Conservation (phyloP, 2,329 filamentous ascomycete genomes). For the Trichophyton equinum region DNA sequence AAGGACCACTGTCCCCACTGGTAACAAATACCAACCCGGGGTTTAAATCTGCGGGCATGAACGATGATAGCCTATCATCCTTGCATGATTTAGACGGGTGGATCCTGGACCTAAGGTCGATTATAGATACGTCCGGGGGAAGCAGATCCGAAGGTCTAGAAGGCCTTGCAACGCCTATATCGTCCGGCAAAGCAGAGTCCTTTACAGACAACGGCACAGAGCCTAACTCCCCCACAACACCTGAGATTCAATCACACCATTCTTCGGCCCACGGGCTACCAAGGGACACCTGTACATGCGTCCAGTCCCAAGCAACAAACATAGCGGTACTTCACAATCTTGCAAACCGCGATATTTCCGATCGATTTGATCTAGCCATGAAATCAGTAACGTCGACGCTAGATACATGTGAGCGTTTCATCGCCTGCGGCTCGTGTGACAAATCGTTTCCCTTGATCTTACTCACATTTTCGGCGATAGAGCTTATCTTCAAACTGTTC, state of each 20-base stretch:
- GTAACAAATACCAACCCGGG: neutral
- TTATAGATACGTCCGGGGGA: neutral
- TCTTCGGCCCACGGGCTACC: neutral
- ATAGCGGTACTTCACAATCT: neutral
- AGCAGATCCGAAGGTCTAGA: neutral
- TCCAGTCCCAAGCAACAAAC: neutral
- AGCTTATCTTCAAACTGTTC: conserved; percentile 5
- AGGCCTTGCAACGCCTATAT: neutral
- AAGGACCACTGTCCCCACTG: neutral
- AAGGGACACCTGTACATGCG: neutral
- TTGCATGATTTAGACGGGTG: neutral
- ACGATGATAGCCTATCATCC: neutral
- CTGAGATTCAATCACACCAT: neutral
- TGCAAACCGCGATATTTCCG: neutral
- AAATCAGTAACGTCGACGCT: neutral
- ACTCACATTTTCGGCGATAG: conserved; percentile 4
- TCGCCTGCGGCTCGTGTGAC: neutral
- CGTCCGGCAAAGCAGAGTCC: neutral
- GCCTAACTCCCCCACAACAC: neutral
- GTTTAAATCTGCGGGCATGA: neutral
- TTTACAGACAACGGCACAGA: neutral
- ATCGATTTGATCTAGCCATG: neutral
- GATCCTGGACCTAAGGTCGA: neutral
- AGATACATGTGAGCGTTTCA: neutral
- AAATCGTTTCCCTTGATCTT: neutral